Evolutionary conservation across 2,329 filamentous ascomycete genomes (phyloP), one percentile per base, ranked within the genome.

Genomic region (Phyllosticta citribraziliensis): DNA sequence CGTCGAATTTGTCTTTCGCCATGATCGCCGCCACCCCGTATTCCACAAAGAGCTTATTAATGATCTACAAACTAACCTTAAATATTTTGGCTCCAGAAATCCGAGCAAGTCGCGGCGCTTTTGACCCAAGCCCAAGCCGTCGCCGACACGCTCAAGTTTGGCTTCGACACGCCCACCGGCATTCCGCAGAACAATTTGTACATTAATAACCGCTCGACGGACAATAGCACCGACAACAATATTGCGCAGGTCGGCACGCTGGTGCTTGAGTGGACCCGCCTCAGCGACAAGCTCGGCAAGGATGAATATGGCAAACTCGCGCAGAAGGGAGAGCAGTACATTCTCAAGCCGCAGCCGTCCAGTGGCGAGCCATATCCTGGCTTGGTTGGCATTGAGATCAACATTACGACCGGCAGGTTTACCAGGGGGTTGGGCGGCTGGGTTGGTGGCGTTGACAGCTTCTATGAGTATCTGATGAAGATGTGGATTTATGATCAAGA

Each of bases 401-500:
- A 85, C 66, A 80, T 90, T 64, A 70, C 76, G 1, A 84, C 82
- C 3, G 91, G 91, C 19, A 68, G 78, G 9, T 93, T 95, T 66
- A 66, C 82, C 17, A 83, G 92, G 68, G 81, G 80, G 22, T 68
- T 66, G 1, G 90, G 91, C 57, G 88, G 88, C 51, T 96, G 90
- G 90, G 82, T 83, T 40, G 89, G 87, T 56, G 87, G 88, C 5
- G 83, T 82, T 30, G 90, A 95, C 71, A 89, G 85, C 55, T 95
- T 87, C 75, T 96, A 95, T 75, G 90, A 95, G 74, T 95, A 95
- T 68, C 81, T 96, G 40, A 87, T 96, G 72, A 96, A 96, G 78
- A 93, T 94, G 88, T 94, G 86, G 68, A 74, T 93, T 60, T 95
- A 95, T 71, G 87, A 93, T 69, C 79, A 84, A 0, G 66, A 72